These are phyloP conservation scores for Talaromyces rugulosus DNA, from an alignment of 2,329 filamentous ascomycete species.

Conservation along the genomic window DNA sequence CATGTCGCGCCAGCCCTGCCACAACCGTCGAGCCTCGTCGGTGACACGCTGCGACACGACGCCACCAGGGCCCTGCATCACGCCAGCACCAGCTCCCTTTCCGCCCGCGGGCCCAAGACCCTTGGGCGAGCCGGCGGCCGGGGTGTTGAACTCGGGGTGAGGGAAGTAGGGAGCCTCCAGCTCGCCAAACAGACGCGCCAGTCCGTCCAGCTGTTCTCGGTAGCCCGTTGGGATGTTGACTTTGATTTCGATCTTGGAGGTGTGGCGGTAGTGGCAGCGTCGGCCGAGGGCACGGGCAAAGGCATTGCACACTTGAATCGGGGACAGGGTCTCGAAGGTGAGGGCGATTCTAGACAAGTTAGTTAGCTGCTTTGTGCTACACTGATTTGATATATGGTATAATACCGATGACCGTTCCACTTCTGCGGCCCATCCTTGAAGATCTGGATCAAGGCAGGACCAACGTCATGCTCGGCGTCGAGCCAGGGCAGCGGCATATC, in stretches of 20 bases:
- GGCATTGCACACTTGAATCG: conserved; percentile 72
- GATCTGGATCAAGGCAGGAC: conserved; percentile 84
- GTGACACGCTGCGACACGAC: conserved; percentile 63
- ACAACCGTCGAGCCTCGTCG: conserved; percentile 71
- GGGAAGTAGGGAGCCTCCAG: conserved; percentile 61
- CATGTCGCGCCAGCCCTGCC: conserved; percentile 85
- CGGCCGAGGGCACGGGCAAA: conserved; percentile 76
- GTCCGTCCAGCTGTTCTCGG: conserved; percentile 72
- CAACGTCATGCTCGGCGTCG: conserved; percentile 93
- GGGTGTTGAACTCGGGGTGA: conserved; percentile 50
- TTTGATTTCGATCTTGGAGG: conserved; percentile 70
- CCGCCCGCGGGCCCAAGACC: conserved; percentile 33
- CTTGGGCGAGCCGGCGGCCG: conserved; percentile 34
- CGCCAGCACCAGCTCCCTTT: conserved; percentile 42
- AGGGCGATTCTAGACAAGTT: conserved; percentile 66
- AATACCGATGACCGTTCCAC: conserved; percentile 70
- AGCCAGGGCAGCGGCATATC: conserved; percentile 89
- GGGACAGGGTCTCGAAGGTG: conserved; percentile 84
- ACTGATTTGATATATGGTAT: conserved; percentile 3
- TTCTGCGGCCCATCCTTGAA: conserved; percentile 88
- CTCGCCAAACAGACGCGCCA: conserved; percentile 57
- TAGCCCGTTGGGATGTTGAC: conserved; percentile 87
- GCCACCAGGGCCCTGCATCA: conserved; percentile 51
- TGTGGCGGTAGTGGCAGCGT: conserved; percentile 71
- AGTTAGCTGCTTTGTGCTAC: neutral